Base-by-base conservation (phyloP, 1,284 basidiomycete species). In the Ganoderma lingzhi region DNA sequence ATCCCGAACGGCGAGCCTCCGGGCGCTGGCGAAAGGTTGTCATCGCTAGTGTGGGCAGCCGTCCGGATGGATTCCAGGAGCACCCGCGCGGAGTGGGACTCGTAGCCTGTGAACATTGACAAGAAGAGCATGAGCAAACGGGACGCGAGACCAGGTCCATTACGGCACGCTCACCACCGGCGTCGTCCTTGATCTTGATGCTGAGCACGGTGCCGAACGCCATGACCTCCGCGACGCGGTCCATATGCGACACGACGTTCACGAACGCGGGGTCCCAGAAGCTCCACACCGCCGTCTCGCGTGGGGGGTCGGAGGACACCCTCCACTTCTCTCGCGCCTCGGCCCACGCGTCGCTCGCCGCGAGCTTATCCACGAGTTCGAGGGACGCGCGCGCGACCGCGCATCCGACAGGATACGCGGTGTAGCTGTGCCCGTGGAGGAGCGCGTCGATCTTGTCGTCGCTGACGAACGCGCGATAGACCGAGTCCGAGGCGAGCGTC, bases 391-490 rank as follows among this genome's bases (percentile, higher is more conserved):
- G 90, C 0, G 97, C 97, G 2, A 98, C 95, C 64, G 94, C 91
- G 79, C 97, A 99, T 0, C 96, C 97, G 48, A 97, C 85, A 0
- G 96, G 89, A 77, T 97, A 94, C 4, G 96, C 96, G 0, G 95
- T 96, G 80, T 99, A 99, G 69, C 93, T 96, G 80, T 99, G 97
- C 0, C 97, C 97, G 73, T 99, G 97, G 4, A 99, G 82, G 8
- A 99, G 83, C 14, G 97, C 96, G 71, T 95, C 90, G 23, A 88
- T 88, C 80, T 99, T 99, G 56, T 85, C 85, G 37, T 89, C 86
- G 64, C 93, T 88, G 48, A 88, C 82, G 82, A 99, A 99, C 0
- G 93, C 90, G 37, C 87, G 79, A 82, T 97, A 99, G 59, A 99
- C 91, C 9, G 87, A 86, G 64, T 90, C 83, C 0, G 90, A 90